A percentile compares a stretch with the other conserved stretches of the same genome.
Evolutionary conservation across 768 basidiomycete species (phyloP).

Genomic region (Astraeus odoratus): DNA sequence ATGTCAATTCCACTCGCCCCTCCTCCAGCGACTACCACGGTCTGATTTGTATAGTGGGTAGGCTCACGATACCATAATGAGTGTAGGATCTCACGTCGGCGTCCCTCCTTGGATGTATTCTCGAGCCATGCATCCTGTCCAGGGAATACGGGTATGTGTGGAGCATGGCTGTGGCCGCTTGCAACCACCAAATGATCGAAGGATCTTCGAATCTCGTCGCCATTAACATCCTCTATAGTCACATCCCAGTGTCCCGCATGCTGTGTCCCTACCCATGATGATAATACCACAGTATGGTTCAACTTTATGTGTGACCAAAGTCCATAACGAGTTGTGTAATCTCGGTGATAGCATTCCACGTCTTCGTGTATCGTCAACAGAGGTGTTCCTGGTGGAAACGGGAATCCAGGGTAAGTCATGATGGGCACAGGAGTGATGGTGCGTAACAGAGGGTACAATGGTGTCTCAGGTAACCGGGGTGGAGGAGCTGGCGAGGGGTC

Average conservation of each 20-base stretch:
- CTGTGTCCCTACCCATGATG: slow-evolving; percentile 38
- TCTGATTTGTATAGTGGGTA: slow-evolving; percentile 33
- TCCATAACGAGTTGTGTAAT: slow-evolving; percentile 20
- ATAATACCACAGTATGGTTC: slow-evolving; percentile 36
- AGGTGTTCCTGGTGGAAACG: slow-evolving; percentile 43
- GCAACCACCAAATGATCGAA: slow-evolving; percentile 53
- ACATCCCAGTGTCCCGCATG: slow-evolving; percentile 40
- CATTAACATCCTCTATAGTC: too few relatives aligned
- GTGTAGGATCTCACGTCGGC: slow-evolving; percentile 40
- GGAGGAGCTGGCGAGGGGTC: too few relatives aligned
- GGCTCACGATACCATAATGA: slow-evolving; percentile 49
- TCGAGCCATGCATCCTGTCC: too few relatives aligned
- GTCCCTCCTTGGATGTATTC: slow-evolving; percentile 4
- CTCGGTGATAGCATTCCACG: slow-evolving; percentile 32
- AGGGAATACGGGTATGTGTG: slow-evolving; percentile 36
- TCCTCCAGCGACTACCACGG: too few relatives aligned
- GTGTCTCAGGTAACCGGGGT: slow-evolving; percentile 45
- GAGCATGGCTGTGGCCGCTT: slow-evolving; percentile 48
- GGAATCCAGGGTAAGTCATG: slow-evolving; percentile 53
- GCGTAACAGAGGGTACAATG: slow-evolving; percentile 45
- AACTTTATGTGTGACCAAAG: slow-evolving; percentile 35
- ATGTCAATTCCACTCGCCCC: too few relatives aligned
- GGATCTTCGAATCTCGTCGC: too few relatives aligned
- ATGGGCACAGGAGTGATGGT: slow-evolving; percentile 52
- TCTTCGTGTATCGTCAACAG: slow-evolving; percentile 43